Evolutionary conservation across 345 rosid genomes (phyloP).

Genomic region (Cardamine chenopodiifolia): DNA sequence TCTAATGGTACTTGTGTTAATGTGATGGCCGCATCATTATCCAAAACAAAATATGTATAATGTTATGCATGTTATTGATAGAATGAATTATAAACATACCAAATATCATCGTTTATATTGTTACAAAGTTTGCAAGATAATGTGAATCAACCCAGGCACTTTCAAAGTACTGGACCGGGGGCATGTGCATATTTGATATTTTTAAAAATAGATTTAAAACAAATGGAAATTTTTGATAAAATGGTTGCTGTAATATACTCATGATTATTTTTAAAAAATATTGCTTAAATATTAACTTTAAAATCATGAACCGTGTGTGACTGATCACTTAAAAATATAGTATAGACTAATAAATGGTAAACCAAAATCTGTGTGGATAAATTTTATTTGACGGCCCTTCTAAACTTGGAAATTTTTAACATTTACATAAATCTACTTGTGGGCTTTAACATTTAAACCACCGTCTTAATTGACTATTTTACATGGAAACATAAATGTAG

Average conservation of each 20-base stretch:
- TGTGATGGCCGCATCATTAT: neutral
- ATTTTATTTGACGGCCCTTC: conserved; percentile 28
- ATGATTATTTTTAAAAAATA: no score
- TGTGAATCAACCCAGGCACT: conserved; percentile 1
- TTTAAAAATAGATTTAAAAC: neutral
- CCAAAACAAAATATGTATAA: neutral
- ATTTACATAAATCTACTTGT: conserved; percentile 43
- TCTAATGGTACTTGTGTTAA: neutral
- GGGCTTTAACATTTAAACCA: conserved; percentile 39
- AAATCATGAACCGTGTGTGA: neutral
- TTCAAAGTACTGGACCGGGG: neutral
- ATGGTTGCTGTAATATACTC: no score
- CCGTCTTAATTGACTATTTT: conserved; percentile 32
- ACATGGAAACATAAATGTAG: conserved; percentile 33
- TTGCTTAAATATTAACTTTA: neutral
- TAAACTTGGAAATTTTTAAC: conserved; percentile 42
- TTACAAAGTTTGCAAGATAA: conserved; percentile 6
- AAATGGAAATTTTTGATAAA: neutral
- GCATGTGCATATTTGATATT: conserved; percentile 15
- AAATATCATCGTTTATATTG: neutral
- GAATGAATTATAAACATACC: neutral
- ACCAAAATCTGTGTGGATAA: neutral
- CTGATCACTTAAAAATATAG: neutral
- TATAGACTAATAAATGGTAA: conserved; percentile 15
- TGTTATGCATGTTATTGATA: neutral